Conservation (phyloP, 441 rosid species). For the Brassica balearica region DNA sequence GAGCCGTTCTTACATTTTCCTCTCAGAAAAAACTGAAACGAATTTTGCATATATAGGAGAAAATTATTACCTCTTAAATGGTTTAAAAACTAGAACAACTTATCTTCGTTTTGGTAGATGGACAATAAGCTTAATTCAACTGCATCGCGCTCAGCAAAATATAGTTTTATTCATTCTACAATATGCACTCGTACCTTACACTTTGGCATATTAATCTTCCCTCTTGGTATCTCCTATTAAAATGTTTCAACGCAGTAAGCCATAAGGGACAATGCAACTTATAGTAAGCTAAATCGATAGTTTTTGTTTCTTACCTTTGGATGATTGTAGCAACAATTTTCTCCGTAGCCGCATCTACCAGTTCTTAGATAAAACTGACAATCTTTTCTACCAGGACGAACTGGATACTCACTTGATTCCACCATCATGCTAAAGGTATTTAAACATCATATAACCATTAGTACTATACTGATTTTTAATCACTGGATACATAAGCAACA, state of each 20-base stretch:
- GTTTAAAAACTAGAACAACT: not conserved
- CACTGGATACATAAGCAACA: not conserved
- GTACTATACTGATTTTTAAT: not conserved
- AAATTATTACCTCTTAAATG: not conserved
- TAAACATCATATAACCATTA: not conserved
- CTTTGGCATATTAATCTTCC: not conserved
- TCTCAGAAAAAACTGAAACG: not conserved
- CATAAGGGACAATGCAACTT: not conserved
- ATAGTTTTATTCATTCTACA: not conserved
- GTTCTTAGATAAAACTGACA: slow-evolving; percentile 68
- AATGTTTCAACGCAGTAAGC: slow-evolving; percentile 7
- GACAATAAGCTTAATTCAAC: not conserved
- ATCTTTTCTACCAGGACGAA: slow-evolving; percentile 67
- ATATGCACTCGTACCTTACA: slow-evolving; percentile 18
- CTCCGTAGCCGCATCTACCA: slow-evolving; percentile 67
- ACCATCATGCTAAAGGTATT: not conserved
- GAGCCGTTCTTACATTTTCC: not conserved
- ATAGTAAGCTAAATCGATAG: not conserved
- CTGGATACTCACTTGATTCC: slow-evolving; percentile 48
- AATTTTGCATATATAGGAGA: not conserved
- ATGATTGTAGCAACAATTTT: slow-evolving; percentile 68
- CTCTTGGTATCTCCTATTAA: not conserved
- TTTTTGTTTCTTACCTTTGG: slow-evolving; percentile 40
- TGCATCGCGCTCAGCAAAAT: not conserved
- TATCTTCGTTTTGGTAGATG: not conserved